Evolutionary conservation across 768 basidiomycete genomes (phyloP), one percentile per base, ranked within the genome.

Genomic region (Suillus bovinus): DNA sequence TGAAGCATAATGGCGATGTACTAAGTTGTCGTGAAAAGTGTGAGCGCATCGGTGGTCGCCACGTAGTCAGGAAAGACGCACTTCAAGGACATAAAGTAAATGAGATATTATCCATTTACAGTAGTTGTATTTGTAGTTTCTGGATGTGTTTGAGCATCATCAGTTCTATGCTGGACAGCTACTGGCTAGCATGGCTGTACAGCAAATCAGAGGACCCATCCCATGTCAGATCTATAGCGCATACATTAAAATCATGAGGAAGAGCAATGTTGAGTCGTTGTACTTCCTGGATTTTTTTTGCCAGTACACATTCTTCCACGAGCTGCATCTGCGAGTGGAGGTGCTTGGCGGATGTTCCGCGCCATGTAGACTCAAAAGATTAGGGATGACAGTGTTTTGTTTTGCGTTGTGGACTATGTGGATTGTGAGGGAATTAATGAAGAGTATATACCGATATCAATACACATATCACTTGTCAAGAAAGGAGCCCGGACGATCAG

Each of bases 221-320:
- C 81, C 83, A 84, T 4, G n/a, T n/a, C n/a, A n/a, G n/a, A n/a
- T 82, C 78, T 84, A 84, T 16, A 83, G 67, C 3, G 80, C 78
- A 62, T 82, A 81, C 84, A 83, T 84, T 36, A 84, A 66, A 20
- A 81, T 69, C 38, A 77, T 74, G 13, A 84, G 64, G 34, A 84
- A 70, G 29, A 84, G 71, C 61, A 84, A 82, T 2, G 82, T 84
- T 5, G 82, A 80, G 61, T 84, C 82, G 6, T 69, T 71, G 64
- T 13, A 61, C 47, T 42, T 31, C 17, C 34, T 17, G 44, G 66
- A 64, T 64, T 66, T 64, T 39, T 64, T 59, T 27, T 47, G 27
- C 67, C 67, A 67, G 58, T 68, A 68, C 6, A 71, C 70, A 64
- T 33, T 64, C 58, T 46, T 58, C 60, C 22, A 33, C 47, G 7